Evolutionary conservation across 2,329 filamentous ascomycete species (phyloP).

Genomic region (Botrytis cinerea): DNA sequence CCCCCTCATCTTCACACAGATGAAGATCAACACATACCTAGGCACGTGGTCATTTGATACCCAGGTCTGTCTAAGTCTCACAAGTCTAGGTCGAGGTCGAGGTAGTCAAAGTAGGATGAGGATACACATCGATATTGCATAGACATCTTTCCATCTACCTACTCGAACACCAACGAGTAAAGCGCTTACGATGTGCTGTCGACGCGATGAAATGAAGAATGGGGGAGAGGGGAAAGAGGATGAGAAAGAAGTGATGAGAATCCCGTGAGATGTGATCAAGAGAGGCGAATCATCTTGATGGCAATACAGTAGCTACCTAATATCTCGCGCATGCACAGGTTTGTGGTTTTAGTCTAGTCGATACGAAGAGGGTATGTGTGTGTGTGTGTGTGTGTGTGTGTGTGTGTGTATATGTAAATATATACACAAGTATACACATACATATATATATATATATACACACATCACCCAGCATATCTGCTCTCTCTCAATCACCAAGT

Average conservation of each 20-base stretch:
- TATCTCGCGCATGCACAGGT: background rate
- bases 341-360: background rate
- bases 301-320: background rate
- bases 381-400: no score
- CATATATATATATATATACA: no score
- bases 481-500: background rate
- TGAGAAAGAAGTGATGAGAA: background rate
- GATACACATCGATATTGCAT: background rate
- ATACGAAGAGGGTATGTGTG: background rate
- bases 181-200: background rate
- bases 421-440: no score
- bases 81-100: background rate
- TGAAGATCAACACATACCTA: background rate
- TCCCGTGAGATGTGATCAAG: background rate
- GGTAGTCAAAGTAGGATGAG: background rate
- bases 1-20: background rate
- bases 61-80: background rate
- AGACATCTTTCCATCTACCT: background rate
- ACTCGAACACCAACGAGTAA: background rate
- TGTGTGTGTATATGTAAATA: no score
- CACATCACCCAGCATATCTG: background rate
- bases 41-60: background rate
- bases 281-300: background rate
- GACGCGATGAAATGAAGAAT: background rate
- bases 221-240: no score